phyloP scores from a whole-genome alignment of 2,329 filamentous ascomycete species.

The Cadophora sp. region DNA sequence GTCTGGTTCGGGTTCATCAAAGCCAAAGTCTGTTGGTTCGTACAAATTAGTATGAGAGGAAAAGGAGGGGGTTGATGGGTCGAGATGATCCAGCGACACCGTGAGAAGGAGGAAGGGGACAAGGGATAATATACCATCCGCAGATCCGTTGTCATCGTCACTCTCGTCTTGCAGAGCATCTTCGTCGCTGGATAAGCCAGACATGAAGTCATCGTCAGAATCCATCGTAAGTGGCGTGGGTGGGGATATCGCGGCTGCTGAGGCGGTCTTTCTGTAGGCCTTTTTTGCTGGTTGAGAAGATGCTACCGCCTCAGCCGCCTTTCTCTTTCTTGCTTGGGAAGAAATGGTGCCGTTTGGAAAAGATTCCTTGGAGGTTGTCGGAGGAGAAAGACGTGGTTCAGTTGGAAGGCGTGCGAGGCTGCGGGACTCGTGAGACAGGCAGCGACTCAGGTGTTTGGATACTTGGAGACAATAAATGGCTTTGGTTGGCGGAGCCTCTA shows the following conservation, averaged over 20 bases:
- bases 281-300: conserved; percentile 43
- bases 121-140: conserved; percentile 42
- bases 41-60: conserved; percentile 15
- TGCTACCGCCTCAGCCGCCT: conserved; percentile 54
- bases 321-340: conserved; percentile 58
- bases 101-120: not conserved
- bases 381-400: conserved; percentile 31
- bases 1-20: conserved; percentile 56
- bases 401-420: conserved; percentile 41
- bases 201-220: conserved; percentile 95
- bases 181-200: conserved; percentile 79
- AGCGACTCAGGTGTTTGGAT: conserved; percentile 23
- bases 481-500: not conserved
- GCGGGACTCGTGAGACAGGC: conserved; percentile 18
- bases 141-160: conserved; percentile 73
- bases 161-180: conserved; percentile 77
- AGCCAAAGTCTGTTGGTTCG: conserved; percentile 43
- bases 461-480: conserved; percentile 4
- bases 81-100: not conserved
- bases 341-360: conserved; percentile 54
- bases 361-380: conserved; percentile 38
- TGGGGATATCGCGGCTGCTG: conserved; percentile 51
- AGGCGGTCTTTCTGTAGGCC: conserved; percentile 45
- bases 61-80: conserved; percentile 13
- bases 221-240: conserved; percentile 78